Evolutionary conservation across 169 alveolate species (phyloP).

Genomic region (Babesia bigemina): DNA sequence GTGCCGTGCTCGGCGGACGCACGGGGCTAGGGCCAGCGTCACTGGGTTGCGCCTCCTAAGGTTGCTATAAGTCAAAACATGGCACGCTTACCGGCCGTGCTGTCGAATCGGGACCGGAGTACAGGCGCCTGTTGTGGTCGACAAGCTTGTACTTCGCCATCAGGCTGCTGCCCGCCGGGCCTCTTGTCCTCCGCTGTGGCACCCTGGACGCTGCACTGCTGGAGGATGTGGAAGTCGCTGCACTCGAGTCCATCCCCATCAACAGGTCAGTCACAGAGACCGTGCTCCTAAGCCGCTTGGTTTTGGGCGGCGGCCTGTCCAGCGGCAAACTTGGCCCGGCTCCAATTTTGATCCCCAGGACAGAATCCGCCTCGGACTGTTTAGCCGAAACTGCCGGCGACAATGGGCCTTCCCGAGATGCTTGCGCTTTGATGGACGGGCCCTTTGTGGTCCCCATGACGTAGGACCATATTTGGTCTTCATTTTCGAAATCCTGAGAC

Average conservation of each 20-base stretch:
- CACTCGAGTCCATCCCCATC: background rate
- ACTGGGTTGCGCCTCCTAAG: no score
- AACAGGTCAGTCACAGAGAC: slow-evolving; percentile 8
- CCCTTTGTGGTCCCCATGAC: slow-evolving; percentile 5
- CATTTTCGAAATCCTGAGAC: slow-evolving; percentile 40
- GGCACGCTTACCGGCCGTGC: background rate
- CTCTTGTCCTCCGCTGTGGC: background rate
- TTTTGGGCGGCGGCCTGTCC: background rate
- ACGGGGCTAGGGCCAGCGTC: background rate
- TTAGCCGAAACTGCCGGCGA: background rate
- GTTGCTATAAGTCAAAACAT: no score
- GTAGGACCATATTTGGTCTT: slow-evolving; percentile 61
- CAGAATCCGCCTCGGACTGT: background rate
- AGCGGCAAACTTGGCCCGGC: background rate
- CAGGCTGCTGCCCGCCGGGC: background rate
- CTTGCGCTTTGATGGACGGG: background rate
- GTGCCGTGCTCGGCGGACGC: background rate
- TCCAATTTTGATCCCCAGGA: background rate
- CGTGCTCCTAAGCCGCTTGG: background rate
- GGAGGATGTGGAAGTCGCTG: background rate
- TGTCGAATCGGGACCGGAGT: background rate
- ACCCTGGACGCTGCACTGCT: background rate
- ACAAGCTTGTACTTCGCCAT: background rate
- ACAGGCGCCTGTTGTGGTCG: background rate
- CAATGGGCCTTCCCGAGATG: no score